These are phyloP conservation scores for Seiridium unicorne DNA, from an alignment of 2,329 filamentous ascomycete species.

Conservation along the genomic window DNA sequence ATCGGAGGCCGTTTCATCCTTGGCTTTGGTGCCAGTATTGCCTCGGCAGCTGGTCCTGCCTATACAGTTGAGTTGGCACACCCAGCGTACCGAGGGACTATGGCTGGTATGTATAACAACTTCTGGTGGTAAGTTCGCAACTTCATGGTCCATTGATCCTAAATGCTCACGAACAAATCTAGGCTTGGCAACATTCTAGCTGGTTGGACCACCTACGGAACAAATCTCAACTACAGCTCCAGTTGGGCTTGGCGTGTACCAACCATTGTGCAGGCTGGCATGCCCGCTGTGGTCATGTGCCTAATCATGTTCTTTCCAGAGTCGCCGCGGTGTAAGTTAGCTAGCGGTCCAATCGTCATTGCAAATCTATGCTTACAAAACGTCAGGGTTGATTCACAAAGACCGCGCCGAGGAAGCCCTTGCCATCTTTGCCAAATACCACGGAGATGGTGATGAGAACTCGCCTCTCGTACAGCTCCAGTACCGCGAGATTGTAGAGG, in stretches of 20 bases:
- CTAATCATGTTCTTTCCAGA: constrained; percentile 34
- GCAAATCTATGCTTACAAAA: not conserved
- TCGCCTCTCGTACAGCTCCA: constrained; percentile 54
- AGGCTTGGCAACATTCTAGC: constrained; percentile 50
- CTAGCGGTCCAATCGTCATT: not conserved
- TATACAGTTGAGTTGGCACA: constrained; percentile 64
- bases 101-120: constrained; percentile 55
- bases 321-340: constrained; percentile 16
- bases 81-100: constrained; percentile 58
- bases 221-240: constrained; percentile 31
- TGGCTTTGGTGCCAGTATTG: constrained; percentile 58
- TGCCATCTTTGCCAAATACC: constrained; percentile 56
- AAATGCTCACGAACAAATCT: not conserved
- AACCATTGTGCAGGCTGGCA: constrained; percentile 48
- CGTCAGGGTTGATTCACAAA: constrained; percentile 34
- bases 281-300: constrained; percentile 43
- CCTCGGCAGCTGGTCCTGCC: constrained; percentile 58
- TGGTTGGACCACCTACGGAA: constrained; percentile 48
- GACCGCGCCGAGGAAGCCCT: constrained; percentile 55
- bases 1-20: constrained; percentile 55
- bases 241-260: constrained; percentile 59
- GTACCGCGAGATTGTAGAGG: constrained; percentile 54
- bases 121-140: constrained; percentile 32
- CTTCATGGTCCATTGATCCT: not conserved
- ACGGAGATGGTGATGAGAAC: constrained; percentile 53